Conservation (phyloP, 306 rosid genomes). For the Ceratonia siliqua region DNA sequence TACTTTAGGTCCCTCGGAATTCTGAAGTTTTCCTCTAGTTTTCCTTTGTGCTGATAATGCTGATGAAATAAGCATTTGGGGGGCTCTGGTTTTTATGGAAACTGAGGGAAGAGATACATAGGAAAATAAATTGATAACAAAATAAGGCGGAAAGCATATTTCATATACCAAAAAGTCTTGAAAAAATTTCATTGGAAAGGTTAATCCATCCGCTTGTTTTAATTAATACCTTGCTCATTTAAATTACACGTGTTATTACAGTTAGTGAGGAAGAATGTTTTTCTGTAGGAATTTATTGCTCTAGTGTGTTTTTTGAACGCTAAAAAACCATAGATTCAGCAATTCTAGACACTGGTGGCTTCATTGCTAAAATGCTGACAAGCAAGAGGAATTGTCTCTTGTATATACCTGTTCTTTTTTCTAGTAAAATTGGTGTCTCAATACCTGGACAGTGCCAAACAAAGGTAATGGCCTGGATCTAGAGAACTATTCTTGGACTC, state of each 20-base stretch:
- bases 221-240: background rate
- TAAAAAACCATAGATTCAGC: background rate
- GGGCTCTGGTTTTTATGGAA: no score
- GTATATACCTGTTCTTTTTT: background rate
- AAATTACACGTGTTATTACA: background rate
- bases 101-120: no score
- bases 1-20: no score
- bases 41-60: no score
- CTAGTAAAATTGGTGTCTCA: background rate
- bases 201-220: background rate
- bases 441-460: conserved; percentile 65
- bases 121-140: no score
- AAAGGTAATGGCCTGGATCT: conserved; percentile 83
- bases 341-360: background rate
- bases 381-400: background rate
- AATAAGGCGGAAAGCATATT: no score
- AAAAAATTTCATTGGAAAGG: background rate
- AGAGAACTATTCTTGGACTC: conserved; percentile 89
- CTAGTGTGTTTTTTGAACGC: background rate
- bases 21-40: no score
- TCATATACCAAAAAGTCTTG: no score
- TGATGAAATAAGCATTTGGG: no score
- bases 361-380: background rate
- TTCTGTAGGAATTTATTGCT: background rate
- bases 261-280: background rate